phyloP scores from a whole-genome alignment of 2,329 filamentous ascomycete species.

The Arthroderma sp. region DNA sequence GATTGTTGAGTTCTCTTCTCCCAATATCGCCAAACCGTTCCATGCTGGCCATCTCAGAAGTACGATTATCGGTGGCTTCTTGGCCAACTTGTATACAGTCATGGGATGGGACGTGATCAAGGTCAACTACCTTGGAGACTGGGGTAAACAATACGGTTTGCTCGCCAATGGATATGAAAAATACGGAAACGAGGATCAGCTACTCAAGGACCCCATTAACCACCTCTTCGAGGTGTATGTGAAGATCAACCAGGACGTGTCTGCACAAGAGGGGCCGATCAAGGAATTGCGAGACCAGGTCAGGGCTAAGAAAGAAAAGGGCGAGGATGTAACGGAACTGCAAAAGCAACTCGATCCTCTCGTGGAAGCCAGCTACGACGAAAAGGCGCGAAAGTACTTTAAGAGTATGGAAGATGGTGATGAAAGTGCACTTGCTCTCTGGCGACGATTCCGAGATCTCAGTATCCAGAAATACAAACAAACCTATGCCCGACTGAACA shows the following conservation, averaged over 20 bases:
- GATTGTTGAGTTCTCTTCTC: conserved; percentile 53
- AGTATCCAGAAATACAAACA: conserved; percentile 52
- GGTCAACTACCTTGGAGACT: conserved; percentile 57
- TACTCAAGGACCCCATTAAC: conserved; percentile 49
- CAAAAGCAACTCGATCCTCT: conserved; percentile 37
- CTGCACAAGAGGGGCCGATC: conserved; percentile 43
- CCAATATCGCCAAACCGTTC: conserved; percentile 56
- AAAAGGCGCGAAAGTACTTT: conserved; percentile 51
- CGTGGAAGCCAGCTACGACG: conserved; percentile 42
- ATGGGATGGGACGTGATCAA: conserved; percentile 50
- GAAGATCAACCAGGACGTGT: conserved; percentile 46
- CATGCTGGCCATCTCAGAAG: conserved; percentile 52
- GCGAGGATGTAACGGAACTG: conserved; percentile 35
- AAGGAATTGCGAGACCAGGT: conserved; percentile 42
- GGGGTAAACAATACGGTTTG: conserved; percentile 56
- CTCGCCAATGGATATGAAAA: conserved; percentile 49
- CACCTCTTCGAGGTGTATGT: conserved; percentile 55
- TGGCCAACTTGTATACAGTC: conserved; percentile 47
- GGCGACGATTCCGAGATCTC: conserved; percentile 50
- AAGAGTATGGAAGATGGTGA: conserved; percentile 56
- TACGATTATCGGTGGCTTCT: conserved; percentile 55
- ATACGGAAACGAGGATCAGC: conserved; percentile 48
- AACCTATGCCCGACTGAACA: conserved; percentile 52
- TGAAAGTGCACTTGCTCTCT: conserved; percentile 44
- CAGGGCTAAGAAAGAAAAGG: conserved; percentile 35